These are phyloP conservation scores for Eucalyptus regnans DNA, from an alignment of 345 rosid genomes.

Conservation along the genomic window DNA sequence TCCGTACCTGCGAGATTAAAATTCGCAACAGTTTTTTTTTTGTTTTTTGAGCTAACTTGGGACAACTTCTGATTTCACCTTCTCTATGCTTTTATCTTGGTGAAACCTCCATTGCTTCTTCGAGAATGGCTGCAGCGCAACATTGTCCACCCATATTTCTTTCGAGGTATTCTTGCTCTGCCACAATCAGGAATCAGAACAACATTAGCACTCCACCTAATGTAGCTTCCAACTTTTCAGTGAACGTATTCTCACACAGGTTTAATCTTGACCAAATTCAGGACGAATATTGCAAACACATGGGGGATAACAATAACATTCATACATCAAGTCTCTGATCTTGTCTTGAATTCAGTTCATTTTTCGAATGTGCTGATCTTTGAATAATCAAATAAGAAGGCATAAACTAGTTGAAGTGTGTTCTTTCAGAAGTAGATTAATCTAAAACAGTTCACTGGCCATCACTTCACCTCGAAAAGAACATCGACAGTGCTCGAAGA, in stretches of 20 bases:
- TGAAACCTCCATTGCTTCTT: conserved; percentile 53
- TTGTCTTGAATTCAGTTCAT: not conserved
- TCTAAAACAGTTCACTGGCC: not conserved
- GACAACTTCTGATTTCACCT: conserved; percentile 11
- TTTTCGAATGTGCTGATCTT: not conserved
- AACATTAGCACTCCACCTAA: not conserved
- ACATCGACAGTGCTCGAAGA: conserved; percentile 33
- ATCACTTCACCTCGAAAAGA: conserved; percentile 33
- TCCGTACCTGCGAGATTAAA: conserved; percentile 34
- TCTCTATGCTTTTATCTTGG: conserved; percentile 39
- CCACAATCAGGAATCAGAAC: not conserved
- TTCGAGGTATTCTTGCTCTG: conserved; percentile 32
- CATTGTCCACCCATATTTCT: conserved; percentile 42
- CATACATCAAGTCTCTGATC: not conserved
- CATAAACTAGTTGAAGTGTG: not conserved
- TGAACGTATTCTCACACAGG: not conserved
- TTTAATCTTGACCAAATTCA: not conserved
- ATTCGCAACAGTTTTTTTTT: too few relatives aligned
- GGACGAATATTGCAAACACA: not conserved
- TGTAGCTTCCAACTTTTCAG: not conserved
- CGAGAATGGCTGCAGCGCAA: conserved; percentile 56
- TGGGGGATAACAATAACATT: not conserved
- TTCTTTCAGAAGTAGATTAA: not conserved
- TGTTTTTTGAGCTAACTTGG: not conserved
- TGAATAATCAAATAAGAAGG: not conserved